Percentiles rank a stretch among this genome's conserved stretches.
Evolutionary conservation across 345 rosid genomes (phyloP).

Genomic region (Litchi chinensis): DNA sequence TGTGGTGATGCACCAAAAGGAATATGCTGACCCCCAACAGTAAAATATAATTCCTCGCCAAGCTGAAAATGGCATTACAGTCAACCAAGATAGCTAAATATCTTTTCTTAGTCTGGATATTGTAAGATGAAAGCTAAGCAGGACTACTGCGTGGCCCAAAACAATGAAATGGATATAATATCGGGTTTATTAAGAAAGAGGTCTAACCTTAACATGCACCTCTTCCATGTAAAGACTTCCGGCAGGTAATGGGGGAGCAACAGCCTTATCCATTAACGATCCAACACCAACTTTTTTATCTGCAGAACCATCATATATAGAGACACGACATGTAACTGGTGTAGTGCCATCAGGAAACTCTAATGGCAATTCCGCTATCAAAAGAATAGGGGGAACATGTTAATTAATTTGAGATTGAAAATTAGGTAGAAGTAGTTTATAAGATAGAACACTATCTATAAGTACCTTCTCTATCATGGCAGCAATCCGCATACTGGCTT

Average conservation of each 20-base stretch:
- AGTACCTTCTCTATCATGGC: slow-evolving; percentile 83
- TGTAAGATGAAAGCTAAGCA: slow-evolving; percentile 16
- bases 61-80: slow-evolving; percentile 52
- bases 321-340: slow-evolving; percentile 95
- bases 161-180: slow-evolving; percentile 2
- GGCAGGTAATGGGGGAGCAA: slow-evolving; percentile 70
- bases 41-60: slow-evolving; percentile 77
- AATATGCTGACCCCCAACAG: slow-evolving; percentile 86
- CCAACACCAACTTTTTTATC: slow-evolving; percentile 95
- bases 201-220: slow-evolving; percentile 79
- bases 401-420: slow-evolving; percentile 12
- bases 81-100: background rate
- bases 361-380: slow-evolving; percentile 82
- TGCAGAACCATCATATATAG: slow-evolving; percentile 73
- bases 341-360: slow-evolving; percentile 99
- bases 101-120: background rate
- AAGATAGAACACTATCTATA: slow-evolving; percentile 7
- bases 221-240: slow-evolving; percentile 97
- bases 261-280: slow-evolving; percentile 77
- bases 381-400: slow-evolving; percentile 12
- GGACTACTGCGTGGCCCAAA: background rate
- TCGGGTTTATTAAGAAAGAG: slow-evolving; percentile 12
- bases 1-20: slow-evolving; percentile 98
- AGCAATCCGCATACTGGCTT: slow-evolving; percentile 79
- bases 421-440: slow-evolving; percentile 12